Conservation (phyloP, 495 filamentous ascomycete species). For the Penicillium coffeae region DNA sequence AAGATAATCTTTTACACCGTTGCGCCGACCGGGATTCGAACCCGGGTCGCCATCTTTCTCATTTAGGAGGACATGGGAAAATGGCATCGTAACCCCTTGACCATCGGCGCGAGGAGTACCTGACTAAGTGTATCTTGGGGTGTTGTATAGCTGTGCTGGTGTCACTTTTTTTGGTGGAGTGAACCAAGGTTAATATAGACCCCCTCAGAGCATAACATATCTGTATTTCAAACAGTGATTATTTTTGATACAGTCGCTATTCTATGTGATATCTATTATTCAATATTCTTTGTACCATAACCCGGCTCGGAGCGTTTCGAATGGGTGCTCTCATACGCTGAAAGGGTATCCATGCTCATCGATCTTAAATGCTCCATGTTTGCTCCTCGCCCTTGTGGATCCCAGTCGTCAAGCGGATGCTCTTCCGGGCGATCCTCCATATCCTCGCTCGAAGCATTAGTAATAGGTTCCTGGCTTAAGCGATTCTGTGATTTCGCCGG, state of each 20-base stretch:
- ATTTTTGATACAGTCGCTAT: no score
- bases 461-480: constrained; percentile 23
- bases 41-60: constrained; percentile 19
- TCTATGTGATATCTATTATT: neutral
- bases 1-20: neutral
- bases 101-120: constrained; percentile 12
- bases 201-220: neutral
- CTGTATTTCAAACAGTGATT: no score
- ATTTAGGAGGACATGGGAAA: constrained; percentile 16
- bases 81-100: constrained; percentile 23
- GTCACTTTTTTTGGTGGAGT: neutral
- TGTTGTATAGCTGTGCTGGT: neutral
- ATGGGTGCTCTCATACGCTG: neutral
- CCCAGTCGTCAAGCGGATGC: constrained; percentile 12
- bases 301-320: neutral
- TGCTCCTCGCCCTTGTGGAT: neutral
- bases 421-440: constrained; percentile 13
- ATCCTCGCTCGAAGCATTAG: constrained; percentile 6
- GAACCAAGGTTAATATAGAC: neutral
- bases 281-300: neutral
- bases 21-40: constrained; percentile 29
- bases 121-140: neutral
- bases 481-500: neutral
- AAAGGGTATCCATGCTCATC: constrained; percentile 7
- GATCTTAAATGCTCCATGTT: constrained; percentile 9